Percentiles rank a stretch among this genome's conserved stretches.
Evolutionary conservation across 2,329 filamentous ascomycete species (phyloP).

Genomic region (Endoconidiophora laricicola): DNA sequence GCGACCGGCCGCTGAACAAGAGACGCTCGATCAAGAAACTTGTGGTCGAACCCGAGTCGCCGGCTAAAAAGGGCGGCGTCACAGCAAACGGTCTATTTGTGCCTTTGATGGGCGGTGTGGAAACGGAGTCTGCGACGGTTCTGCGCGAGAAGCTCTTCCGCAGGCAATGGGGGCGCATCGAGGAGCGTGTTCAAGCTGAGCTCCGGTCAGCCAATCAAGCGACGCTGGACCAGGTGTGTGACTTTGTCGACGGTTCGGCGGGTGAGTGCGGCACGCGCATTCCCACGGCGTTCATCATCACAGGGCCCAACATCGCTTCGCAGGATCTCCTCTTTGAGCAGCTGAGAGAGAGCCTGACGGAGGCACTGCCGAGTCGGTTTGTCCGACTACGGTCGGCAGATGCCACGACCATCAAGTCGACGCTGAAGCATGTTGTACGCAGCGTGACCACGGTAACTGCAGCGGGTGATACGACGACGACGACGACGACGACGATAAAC

Average conservation of each 20-base stretch:
- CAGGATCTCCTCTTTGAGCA: conserved; percentile 60
- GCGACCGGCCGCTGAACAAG: conserved; percentile 35
- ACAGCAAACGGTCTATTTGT: conserved; percentile 25
- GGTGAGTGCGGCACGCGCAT: conserved; percentile 21
- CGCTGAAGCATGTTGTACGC: conserved; percentile 54
- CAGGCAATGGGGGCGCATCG: conserved; percentile 46
- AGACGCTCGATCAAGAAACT: conserved; percentile 33
- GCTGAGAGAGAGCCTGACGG: conserved; percentile 39
- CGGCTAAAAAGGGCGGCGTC: conserved; percentile 5
- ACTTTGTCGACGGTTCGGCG: conserved; percentile 29
- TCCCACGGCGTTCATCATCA: conserved; percentile 56
- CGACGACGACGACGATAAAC: conserved; percentile 24
- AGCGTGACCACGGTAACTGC: conserved; percentile 33
- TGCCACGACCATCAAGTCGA: conserved; percentile 55
- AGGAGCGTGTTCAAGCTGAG: conserved; percentile 43
- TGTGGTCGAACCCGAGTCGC: conserved; percentile 7
- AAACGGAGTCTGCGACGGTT: conserved; percentile 30
- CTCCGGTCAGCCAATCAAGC: conserved; percentile 43
- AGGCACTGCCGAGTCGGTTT: conserved; percentile 35
- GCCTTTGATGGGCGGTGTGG: conserved; percentile 36
- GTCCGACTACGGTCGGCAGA: conserved; percentile 54
- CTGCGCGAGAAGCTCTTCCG: conserved; percentile 45
- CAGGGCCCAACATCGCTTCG: conserved; percentile 62
- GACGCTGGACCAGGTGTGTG: conserved; percentile 40
- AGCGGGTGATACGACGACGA: conserved; percentile 29